These are phyloP conservation scores for Brettanomyces naardenensis DNA, from an alignment of 805 yeast species.

Conservation along the genomic window DNA sequence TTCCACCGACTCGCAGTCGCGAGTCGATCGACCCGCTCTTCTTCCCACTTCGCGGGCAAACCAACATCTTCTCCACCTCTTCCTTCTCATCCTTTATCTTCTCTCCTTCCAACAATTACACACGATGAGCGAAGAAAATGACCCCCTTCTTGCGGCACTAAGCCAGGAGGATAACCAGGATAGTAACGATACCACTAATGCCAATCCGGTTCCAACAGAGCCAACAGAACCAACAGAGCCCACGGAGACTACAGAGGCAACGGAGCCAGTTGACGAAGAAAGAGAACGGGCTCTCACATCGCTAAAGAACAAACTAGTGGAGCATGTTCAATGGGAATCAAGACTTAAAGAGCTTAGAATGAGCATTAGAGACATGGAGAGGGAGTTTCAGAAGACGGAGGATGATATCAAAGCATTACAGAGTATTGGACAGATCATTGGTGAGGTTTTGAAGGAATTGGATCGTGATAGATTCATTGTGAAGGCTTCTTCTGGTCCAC, in stretches of 20 bases:
- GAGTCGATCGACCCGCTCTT: too few relatives aligned
- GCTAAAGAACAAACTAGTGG: conserved; percentile 78
- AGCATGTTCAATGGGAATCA: conserved; percentile 93
- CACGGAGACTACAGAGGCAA: conserved; percentile 4
- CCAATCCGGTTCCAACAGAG: conserved; percentile 8
- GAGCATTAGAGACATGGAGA: conserved; percentile 76
- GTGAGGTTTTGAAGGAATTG: conserved; percentile 91
- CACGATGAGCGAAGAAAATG: conserved; percentile 47
- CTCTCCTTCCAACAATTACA: too few relatives aligned
- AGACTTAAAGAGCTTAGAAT: conserved; percentile 77
- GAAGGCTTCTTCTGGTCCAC: conserved; percentile 94
- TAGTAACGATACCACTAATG: conserved; percentile 7
- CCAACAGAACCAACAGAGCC: conserved; percentile 3
- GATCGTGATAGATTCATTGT: conserved; percentile 94
- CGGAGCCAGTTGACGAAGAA: conserved; percentile 16
- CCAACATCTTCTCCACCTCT: too few relatives aligned
- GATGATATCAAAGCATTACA: conserved; percentile 95
- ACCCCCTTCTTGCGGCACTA: conserved; percentile 70
- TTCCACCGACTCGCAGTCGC: too few relatives aligned
- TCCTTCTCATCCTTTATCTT: too few relatives aligned
- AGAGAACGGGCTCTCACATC: conserved; percentile 70
- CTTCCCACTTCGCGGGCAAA: too few relatives aligned
- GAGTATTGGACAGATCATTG: conserved; percentile 94
- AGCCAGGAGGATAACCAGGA: conserved; percentile 25
- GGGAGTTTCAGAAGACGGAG: conserved; percentile 85